Conservation (phyloP, 2,329 filamentous ascomycete species). For the Sporothrix schenckii region DNA sequence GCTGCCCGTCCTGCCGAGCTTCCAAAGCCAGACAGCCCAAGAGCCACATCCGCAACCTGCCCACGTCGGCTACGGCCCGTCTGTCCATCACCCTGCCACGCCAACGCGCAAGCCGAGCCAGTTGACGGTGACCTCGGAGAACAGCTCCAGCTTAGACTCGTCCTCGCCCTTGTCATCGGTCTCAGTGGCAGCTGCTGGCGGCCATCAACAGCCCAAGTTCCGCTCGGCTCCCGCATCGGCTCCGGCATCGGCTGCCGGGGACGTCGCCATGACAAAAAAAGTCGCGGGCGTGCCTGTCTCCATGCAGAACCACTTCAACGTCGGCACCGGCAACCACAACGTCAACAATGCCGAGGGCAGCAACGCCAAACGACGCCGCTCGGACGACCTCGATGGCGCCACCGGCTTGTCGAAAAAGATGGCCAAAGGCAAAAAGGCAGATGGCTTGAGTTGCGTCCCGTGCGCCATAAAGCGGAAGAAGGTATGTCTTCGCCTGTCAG, state of each 20-base stretch:
- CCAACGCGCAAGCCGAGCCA: neutral
- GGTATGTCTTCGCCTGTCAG: neutral
- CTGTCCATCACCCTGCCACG: neutral
- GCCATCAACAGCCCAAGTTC: neutral
- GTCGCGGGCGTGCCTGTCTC: conserved; percentile 9
- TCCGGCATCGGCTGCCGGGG: conserved; percentile 10
- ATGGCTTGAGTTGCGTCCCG: neutral
- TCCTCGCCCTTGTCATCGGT: conserved; percentile 18
- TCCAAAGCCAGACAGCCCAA: neutral
- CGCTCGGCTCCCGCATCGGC: conserved; percentile 23
- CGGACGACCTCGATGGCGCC: neutral
- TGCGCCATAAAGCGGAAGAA: conserved; percentile 2
- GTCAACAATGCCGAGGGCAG: neutral
- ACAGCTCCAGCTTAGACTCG: conserved; percentile 9
- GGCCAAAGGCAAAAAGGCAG: neutral
- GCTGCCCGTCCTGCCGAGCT: neutral
- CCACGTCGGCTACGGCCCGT: neutral
- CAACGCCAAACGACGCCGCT: conserved; percentile 9
- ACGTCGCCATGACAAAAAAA: neutral
- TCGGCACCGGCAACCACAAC: neutral
- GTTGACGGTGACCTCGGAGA: conserved; percentile 1
- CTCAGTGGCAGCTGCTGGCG: neutral
- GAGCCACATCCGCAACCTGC: neutral
- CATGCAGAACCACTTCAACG: neutral
- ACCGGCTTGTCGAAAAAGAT: neutral